These are phyloP conservation scores for Chaetoceros muelleri DNA, from an alignment of 108 stramenopile species.

Conservation along the genomic window DNA sequence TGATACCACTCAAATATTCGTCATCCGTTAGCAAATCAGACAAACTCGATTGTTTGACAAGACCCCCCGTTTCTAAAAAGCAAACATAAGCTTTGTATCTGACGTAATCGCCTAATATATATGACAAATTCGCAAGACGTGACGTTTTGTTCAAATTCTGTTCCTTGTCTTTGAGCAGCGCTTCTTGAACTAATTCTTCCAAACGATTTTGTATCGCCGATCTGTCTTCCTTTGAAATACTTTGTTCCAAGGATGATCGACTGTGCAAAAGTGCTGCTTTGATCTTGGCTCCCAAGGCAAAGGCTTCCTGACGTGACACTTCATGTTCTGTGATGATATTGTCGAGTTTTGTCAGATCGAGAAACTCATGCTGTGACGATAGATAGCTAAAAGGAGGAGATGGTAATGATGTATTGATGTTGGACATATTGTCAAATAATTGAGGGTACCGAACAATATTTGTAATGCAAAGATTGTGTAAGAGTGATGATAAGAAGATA, in stretches of 20 bases:
- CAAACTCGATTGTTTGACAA: constrained; percentile 14
- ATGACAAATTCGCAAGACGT: constrained; percentile 32
- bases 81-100: constrained; percentile 42
- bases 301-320: constrained; percentile 27
- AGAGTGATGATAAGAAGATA: too few relatives aligned
- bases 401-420: constrained; percentile 6
- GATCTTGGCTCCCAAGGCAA: constrained; percentile 34
- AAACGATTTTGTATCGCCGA: constrained; percentile 11
- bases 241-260: constrained; percentile 22
- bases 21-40: constrained; percentile 43
- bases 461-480: too few relatives aligned
- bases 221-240: constrained; percentile 7
- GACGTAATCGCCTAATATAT: constrained; percentile 51
- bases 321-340: constrained; percentile 14
- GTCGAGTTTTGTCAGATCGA: constrained; percentile 16
- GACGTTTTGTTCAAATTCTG: constrained; percentile 15
- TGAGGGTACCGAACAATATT: too few relatives aligned
- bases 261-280: constrained; percentile 31
- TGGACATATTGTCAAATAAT: too few relatives aligned
- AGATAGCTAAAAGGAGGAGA: constrained; percentile 20
- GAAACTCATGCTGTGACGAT: neutral
- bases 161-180: constrained; percentile 4
- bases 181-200: constrained; percentile 7
- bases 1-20: constrained; percentile 70
- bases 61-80: constrained; percentile 34